These are phyloP conservation scores for Rhodotorula sp. DNA, from an alignment of 1,284 basidiomycete genomes.

Conservation along the genomic window DNA sequence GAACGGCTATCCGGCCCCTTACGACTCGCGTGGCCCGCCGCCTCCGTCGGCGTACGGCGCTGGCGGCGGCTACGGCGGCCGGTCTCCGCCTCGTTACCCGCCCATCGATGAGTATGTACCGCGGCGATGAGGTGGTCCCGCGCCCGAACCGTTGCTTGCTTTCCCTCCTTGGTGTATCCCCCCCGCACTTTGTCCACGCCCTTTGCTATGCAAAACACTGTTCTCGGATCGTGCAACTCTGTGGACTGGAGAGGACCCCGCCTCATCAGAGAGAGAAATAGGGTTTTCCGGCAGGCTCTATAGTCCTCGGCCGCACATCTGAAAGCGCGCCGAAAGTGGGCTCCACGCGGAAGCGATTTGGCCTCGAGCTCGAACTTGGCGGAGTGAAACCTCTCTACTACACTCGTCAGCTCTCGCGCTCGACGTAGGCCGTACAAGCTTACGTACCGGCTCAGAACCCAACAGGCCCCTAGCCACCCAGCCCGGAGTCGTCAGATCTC, in stretches of 20 bases:
- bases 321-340: not conserved
- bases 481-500: no score
- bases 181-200: not conserved
- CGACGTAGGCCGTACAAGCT: not conserved
- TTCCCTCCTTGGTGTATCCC: not conserved
- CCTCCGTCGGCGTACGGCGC: constrained; percentile 12
- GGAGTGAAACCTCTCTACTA: not conserved
- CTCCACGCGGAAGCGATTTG: not conserved
- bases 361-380: not conserved
- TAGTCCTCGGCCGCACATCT: no score
- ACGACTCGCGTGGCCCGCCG: constrained; percentile 21
- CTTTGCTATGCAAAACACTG: no score
- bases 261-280: not conserved
- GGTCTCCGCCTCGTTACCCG: constrained; percentile 29
- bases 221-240: no score
- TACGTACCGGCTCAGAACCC: not conserved
- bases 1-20: constrained; percentile 18
- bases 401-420: not conserved
- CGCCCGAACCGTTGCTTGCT: not conserved
- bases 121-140: constrained; percentile 3
- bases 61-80: not conserved
- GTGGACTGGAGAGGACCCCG: no score
- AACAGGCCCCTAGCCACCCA: not conserved
- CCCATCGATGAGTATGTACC: constrained; percentile 18
- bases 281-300: not conserved